A percentile compares a stretch with the other conserved stretches of the same genome.
Evolutionary conservation across 2,329 filamentous ascomycete species (phyloP).

Genomic region (Diaporthe citrichinensis): DNA sequence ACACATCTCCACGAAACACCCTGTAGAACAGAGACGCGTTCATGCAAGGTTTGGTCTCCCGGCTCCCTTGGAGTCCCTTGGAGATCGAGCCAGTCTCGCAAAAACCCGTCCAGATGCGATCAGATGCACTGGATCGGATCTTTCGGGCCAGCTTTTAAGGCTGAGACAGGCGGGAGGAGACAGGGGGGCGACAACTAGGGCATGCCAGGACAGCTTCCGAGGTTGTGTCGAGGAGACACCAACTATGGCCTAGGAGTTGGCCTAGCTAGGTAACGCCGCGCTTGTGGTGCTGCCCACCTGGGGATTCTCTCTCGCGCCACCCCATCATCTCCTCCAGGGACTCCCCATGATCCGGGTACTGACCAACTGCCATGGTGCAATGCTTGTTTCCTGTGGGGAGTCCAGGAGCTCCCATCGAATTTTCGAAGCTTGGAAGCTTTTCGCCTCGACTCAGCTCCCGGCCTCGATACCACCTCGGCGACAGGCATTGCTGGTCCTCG

Average conservation of each 20-base stretch:
- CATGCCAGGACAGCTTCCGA: conserved; percentile 20
- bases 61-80: background rate
- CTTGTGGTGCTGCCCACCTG: background rate
- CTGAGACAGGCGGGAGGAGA: conserved; percentile 39
- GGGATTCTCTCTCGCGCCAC: background rate
- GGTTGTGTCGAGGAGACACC: background rate
- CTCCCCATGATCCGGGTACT: background rate
- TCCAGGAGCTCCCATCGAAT: conserved; percentile 11
- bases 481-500: conserved; percentile 18
- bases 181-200: conserved; percentile 11
- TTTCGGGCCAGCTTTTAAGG: conserved; percentile 33
- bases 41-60: conserved; percentile 12
- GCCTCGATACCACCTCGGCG: conserved; percentile 11
- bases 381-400: conserved; percentile 27
- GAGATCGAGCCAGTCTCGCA: conserved; percentile 22
- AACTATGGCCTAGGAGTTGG: background rate
- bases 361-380: background rate
- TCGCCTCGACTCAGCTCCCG: conserved; percentile 19
- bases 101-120: background rate
- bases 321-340: conserved; percentile 1
- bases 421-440: conserved; percentile 24
- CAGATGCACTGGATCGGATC: conserved; percentile 20
- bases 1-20: background rate
- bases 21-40: background rate
- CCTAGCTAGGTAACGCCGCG: background rate